Base-by-base conservation (phyloP, 192 early-diverging fungal species). In the Rhizoclosmatium sp. region DNA sequence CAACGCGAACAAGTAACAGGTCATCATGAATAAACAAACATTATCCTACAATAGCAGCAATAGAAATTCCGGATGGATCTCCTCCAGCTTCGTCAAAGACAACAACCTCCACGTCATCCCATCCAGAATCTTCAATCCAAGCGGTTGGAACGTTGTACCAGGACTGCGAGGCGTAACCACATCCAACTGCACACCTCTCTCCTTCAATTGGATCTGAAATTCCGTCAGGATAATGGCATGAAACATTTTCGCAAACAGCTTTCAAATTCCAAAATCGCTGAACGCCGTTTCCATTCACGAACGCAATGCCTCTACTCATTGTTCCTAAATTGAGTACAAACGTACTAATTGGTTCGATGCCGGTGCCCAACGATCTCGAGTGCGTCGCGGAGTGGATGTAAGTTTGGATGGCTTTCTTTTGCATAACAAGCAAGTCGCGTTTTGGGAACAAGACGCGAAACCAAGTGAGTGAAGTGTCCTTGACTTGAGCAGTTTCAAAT, bases 31-130 rank as follows among this genome's bases (percentile, higher is more conserved):
- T 31, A 31, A 31, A 31, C 31, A 31, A 31, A 31, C 31, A 31
- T 54, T 54, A 54, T 16, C 78, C 82, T 14, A 68, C 12, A 77
- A 83, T 65, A 14, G 59, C 75, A 60, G 61, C 79, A 68, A 83
- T 48, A 21, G 49, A 61, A 19, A 85, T 49, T 3, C 82, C 79
- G 48, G 48, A 47, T n/a, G 80, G 82, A 80, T 85, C 82, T 12
- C 82, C 84, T 3, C 79, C 80, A 48, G 19, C 44, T 60, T 85
- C 84, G 42, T 85, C 84, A 77, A 83, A 85, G 42, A 85, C 61
- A 12, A 83, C 82, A 45, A 83, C 75, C 58, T 68, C 75, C 10
- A 83, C 66, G 42, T 72, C 68, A 14, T 71, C 75, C 44, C 61
- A 2, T 0, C 16, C 51, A 31, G 16, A 42, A 41, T 58, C 79